Conservation (phyloP, 352 stramenopile species). For the Pythium aquatile region DNA sequence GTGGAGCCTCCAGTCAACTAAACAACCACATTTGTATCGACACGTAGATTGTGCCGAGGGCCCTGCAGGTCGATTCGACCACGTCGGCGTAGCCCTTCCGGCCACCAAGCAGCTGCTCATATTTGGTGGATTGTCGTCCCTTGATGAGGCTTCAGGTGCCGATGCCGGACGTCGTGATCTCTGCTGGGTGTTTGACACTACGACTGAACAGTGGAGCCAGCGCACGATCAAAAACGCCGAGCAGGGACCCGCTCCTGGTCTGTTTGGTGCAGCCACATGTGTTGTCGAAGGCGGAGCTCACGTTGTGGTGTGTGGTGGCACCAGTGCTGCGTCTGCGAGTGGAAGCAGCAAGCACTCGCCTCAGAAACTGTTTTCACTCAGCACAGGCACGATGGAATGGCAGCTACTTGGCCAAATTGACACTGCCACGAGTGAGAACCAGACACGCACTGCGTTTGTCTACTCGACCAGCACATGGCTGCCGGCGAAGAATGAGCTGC, state of each 20-base stretch:
- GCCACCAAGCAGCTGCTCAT: conserved; percentile 52
- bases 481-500: conserved; percentile 29
- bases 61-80: conserved; percentile 43
- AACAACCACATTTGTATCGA: conserved; percentile 4
- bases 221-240: conserved; percentile 38
- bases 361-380: conserved; percentile 54
- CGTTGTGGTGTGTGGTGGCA: conserved; percentile 61
- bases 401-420: conserved; percentile 38
- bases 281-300: conserved; percentile 48
- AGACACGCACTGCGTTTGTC: conserved; percentile 48
- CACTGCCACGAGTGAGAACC: conserved; percentile 34
- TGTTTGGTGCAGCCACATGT: conserved; percentile 50
- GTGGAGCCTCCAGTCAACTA: background rate
- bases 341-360: conserved; percentile 22
- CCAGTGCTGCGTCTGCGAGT: conserved; percentile 30
- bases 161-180: conserved; percentile 17
- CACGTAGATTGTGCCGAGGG: conserved; percentile 17
- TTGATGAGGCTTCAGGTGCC: conserved; percentile 19
- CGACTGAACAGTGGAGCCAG: conserved; percentile 36
- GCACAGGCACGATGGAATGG: conserved; percentile 49
- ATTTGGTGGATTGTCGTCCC: conserved; percentile 57
- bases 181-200: conserved; percentile 60
- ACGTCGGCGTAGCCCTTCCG: conserved; percentile 49
- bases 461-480: conserved; percentile 60
- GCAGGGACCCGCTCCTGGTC: conserved; percentile 31